Evolutionary conservation across 257 asterid genomes (phyloP).

Genomic region (Striga asiatica): DNA sequence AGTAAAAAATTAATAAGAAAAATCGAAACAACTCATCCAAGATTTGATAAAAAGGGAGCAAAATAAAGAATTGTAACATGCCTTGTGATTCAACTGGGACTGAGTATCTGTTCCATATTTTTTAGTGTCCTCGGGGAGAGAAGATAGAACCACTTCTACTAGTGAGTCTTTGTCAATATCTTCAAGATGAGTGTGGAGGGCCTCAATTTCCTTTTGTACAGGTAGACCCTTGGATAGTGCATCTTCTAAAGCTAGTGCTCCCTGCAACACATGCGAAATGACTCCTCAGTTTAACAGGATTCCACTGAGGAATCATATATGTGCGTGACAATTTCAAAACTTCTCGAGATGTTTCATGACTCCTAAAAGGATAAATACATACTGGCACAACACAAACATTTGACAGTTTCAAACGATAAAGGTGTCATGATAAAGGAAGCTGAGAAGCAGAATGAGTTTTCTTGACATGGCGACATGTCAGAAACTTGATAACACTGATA

Average conservation of each 20-base stretch:
- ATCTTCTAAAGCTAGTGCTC: conserved; percentile 84
- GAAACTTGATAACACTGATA: too few relatives aligned
- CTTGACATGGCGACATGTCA: too few relatives aligned
- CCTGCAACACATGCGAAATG: conserved; percentile 34
- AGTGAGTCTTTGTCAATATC: conserved; percentile 62
- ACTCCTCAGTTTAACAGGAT: neutral
- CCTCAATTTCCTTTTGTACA: conserved; percentile 68
- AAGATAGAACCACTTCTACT: conserved; percentile 53
- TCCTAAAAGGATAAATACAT: neutral
- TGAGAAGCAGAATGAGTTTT: too few relatives aligned
- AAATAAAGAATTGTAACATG: conserved; percentile 23
- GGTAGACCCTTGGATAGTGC: conserved; percentile 83
- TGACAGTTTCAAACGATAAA: neutral
- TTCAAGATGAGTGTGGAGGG: conserved; percentile 50
- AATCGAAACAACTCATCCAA: neutral
- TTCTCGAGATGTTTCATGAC: neutral
- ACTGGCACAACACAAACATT: neutral
- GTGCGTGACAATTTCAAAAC: neutral
- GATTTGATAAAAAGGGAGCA: neutral
- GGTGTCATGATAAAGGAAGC: too few relatives aligned
- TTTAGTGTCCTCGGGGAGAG: conserved; percentile 81
- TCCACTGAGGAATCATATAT: neutral
- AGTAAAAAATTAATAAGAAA: conserved; percentile 1
- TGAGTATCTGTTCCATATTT: conserved; percentile 62
- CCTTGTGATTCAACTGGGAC: conserved; percentile 76